Evolutionary conservation across 2,329 filamentous ascomycete species (phyloP), one percentile per base, ranked within the genome.

Genomic region (Apiospora phragmitis): DNA sequence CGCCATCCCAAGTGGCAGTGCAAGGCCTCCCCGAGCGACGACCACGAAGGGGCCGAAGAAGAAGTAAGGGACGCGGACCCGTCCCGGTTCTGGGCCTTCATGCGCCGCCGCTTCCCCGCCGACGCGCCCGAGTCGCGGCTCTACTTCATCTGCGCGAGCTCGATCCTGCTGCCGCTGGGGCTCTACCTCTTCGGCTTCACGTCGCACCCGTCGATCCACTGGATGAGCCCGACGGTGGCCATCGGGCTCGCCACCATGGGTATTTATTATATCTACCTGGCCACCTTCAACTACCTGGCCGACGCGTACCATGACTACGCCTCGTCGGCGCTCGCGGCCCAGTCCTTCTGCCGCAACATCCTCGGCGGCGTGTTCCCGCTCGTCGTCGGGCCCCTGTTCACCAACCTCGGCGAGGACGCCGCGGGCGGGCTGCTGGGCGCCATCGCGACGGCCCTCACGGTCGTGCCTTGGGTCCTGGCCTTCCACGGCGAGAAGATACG

Each of bases 241-340:
- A 86, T 97, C 43, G 89, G 86, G 0, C 88, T 94, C 71, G 91
- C 94, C 0, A 95, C 93, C 0, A 93, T 95, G 85, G 92, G 95
- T 38, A 97, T 98, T 74, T 95, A 94, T 80, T 91, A 90, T 51
- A 90, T 98, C 45, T 97, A 97, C 78, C 87, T 98, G 1, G 92
- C 94, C 3, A 93, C 94, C 0, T 97, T 98, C 83, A 98, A 98
- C 79, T 98, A 97, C 76, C 86, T 98, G 1, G 94, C 94, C 26
- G 95, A 98, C 78, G 92, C 91, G 1, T 98, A 97, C 80, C 92
- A 94, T 78, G 86, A 88, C 2, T 97, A 95, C 76, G 94, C 95
- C 0, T 94, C 91, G 49, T 96, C 93, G 0, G 94, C 95, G 0
- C 84, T 97, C 7, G 95, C 95, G 0, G 94, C 94, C 0, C 94